phyloP scores from a whole-genome alignment of 805 yeast genomes.

The Yarrowia keelungensis region DNA sequence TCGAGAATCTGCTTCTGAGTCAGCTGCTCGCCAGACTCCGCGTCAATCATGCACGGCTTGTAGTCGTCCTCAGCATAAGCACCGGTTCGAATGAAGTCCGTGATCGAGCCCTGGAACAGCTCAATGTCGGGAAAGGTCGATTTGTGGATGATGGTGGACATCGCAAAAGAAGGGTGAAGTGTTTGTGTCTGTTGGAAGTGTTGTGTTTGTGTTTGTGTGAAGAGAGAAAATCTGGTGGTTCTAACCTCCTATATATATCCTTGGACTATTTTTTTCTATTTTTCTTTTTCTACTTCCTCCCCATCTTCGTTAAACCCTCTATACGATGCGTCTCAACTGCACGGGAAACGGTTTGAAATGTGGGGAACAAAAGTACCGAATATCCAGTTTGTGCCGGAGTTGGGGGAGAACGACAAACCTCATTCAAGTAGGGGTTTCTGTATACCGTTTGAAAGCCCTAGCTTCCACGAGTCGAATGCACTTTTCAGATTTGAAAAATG shows the following conservation, averaged over 20 bases:
- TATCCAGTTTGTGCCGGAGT: constrained; percentile 10
- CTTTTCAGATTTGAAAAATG: background rate
- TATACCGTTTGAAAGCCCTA: background rate
- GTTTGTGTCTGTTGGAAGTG: background rate
- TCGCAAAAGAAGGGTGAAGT: background rate
- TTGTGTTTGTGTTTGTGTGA: background rate
- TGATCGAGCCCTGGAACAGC: constrained; percentile 27
- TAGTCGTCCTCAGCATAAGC: constrained; percentile 12
- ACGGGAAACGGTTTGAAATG: constrained; percentile 1
- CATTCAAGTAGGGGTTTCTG: too few relatives aligned
- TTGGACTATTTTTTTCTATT: too few relatives aligned
- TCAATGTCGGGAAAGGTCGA: constrained; percentile 20
- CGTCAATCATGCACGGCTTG: constrained; percentile 31
- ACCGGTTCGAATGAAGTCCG: constrained; percentile 28
- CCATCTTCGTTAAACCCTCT: background rate
- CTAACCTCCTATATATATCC: background rate
- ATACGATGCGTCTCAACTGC: background rate
- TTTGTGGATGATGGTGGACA: constrained; percentile 27
- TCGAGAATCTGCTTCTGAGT: constrained; percentile 16
- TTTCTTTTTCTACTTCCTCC: background rate
- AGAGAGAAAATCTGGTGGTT: background rate
- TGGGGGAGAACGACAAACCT: too few relatives aligned
- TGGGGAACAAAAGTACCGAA: background rate
- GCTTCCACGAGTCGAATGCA: background rate
- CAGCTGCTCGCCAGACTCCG: constrained; percentile 19